Percentiles rank a stretch among this genome's conserved stretches.
Conservation (phyloP, 2,329 filamentous ascomycete genomes). For the Colletotrichum phormii region DNA sequence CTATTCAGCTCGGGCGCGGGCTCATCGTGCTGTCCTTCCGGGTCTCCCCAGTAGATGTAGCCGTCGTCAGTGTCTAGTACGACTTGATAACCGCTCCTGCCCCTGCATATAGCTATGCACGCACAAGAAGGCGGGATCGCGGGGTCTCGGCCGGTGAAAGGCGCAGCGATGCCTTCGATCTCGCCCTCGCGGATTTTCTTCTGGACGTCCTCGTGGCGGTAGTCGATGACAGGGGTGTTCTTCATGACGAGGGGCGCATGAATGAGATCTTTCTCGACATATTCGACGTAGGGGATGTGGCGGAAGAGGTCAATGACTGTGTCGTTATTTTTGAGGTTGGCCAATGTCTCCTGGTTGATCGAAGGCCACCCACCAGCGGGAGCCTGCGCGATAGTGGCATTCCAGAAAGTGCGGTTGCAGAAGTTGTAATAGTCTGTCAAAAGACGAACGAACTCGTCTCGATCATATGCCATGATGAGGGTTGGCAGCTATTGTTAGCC, state of each 20-base stretch:
- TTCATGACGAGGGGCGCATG: background rate
- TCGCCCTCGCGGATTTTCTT: background rate
- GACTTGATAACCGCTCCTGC: slow-evolving; percentile 24
- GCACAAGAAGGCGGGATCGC: slow-evolving; percentile 25
- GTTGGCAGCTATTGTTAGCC: no score
- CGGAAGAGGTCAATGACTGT: slow-evolving; percentile 35
- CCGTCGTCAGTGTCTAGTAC: slow-evolving; percentile 37
- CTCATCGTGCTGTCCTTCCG: slow-evolving; percentile 23
- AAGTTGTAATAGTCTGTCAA: slow-evolving; percentile 39
- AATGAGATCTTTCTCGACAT: background rate
- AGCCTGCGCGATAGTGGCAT: slow-evolving; percentile 13
- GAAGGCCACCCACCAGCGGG: slow-evolving; percentile 32
- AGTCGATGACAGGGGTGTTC: slow-evolving; percentile 22
- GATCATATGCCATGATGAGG: slow-evolving; percentile 7
- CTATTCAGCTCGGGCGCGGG: slow-evolving; percentile 7
- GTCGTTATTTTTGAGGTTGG: slow-evolving; percentile 22
- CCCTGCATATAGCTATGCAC: slow-evolving; percentile 22
- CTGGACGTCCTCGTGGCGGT: slow-evolving; percentile 10
- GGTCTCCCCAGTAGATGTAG: slow-evolving; percentile 35
- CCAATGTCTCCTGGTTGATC: slow-evolving; percentile 32
- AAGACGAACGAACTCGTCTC: slow-evolving; percentile 36
- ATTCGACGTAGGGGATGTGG: slow-evolving; percentile 33
- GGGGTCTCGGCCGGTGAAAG: background rate
- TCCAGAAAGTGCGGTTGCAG: slow-evolving; percentile 36
- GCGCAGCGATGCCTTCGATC: background rate